Evolutionary conservation across 2,329 filamentous ascomycete genomes (phyloP).

Genomic region (Hortaea werneckii): DNA sequence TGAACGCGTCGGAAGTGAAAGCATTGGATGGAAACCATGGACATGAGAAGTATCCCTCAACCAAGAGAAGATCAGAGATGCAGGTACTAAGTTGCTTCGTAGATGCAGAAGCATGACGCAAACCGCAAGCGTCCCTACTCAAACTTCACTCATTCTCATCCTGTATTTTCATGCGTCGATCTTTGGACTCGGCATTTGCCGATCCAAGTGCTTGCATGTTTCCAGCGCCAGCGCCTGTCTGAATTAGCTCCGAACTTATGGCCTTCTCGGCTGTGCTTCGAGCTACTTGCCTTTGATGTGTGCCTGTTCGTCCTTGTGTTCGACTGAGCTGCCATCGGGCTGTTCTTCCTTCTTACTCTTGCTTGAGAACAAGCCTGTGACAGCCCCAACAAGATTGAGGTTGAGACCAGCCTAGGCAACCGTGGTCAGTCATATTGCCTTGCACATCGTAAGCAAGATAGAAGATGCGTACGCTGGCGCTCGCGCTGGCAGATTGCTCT

Average conservation of each 20-base stretch:
- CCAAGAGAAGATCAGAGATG: not conserved
- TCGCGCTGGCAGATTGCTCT: conserved; percentile 24
- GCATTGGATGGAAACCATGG: not conserved
- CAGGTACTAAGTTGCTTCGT: conserved; percentile 3
- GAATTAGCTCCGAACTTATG: not conserved
- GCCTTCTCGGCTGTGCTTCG: not conserved
- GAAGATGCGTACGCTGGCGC: conserved; percentile 20
- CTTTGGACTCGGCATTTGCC: conserved; percentile 18
- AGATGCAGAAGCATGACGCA: not conserved
- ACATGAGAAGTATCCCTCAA: conserved; percentile 3
- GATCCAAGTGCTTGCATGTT: conserved; percentile 15
- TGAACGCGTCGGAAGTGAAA: not conserved
- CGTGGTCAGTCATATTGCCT: not conserved
- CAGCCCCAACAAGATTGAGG: conserved; percentile 27
- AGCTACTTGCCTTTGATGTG: conserved; percentile 18
- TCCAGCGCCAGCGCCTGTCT: conserved; percentile 20
- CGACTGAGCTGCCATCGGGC: conserved; percentile 21
- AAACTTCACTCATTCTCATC: not conserved
- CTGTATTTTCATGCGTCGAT: conserved; percentile 3
- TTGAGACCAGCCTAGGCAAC: conserved; percentile 27
- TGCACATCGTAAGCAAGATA: not conserved
- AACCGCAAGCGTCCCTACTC: not conserved
- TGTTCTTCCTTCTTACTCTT: conserved; percentile 23
- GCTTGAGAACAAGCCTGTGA: conserved; percentile 25
- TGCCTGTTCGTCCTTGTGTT: conserved; percentile 20